These are phyloP conservation scores for Cystobasidium pallidum DNA, from an alignment of 1,284 basidiomycete genomes.

Conservation along the genomic window DNA sequence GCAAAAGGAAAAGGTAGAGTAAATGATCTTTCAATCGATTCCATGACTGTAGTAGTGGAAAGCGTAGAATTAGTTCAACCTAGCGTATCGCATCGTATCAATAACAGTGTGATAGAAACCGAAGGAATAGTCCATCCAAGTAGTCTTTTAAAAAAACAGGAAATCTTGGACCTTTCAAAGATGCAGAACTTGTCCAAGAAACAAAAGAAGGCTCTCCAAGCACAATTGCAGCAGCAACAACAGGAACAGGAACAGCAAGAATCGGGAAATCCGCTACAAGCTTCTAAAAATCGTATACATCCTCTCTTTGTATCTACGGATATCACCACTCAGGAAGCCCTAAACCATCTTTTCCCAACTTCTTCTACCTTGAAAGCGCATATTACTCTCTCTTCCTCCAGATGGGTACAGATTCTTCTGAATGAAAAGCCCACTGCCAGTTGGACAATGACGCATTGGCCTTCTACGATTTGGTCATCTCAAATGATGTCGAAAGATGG, in stretches of 20 bases:
- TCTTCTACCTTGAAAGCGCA: conserved; percentile 41
- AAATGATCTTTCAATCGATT: not conserved
- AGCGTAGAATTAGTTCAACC: conserved; percentile 19
- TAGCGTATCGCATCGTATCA: not conserved
- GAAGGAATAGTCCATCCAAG: conserved; percentile 32
- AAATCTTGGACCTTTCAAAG: conserved; percentile 14
- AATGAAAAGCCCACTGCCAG: conserved; percentile 1
- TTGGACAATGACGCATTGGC: conserved; percentile 31
- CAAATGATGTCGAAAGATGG: no score
- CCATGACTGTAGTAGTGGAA: conserved; percentile 12
- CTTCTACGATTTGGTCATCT: not conserved
- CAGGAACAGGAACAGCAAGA: not conserved
- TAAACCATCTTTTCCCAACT: conserved; percentile 34
- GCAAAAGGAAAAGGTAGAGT: conserved; percentile 39
- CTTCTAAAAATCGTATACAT: not conserved
- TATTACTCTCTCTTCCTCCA: conserved; percentile 29
- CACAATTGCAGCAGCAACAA: conserved; percentile 12
- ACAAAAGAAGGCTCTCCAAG: conserved; percentile 28
- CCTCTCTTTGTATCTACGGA: conserved; percentile 38
- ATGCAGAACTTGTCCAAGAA: conserved; percentile 17
- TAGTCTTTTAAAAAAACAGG: conserved; percentile 12
- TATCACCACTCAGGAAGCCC: conserved; percentile 15
- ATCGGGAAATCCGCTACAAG: no score
- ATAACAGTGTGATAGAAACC: conserved; percentile 6
- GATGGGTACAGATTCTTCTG: conserved; percentile 29